Conservation (phyloP, 1,284 basidiomycete genomes). For the Earliella scabrosa region DNA sequence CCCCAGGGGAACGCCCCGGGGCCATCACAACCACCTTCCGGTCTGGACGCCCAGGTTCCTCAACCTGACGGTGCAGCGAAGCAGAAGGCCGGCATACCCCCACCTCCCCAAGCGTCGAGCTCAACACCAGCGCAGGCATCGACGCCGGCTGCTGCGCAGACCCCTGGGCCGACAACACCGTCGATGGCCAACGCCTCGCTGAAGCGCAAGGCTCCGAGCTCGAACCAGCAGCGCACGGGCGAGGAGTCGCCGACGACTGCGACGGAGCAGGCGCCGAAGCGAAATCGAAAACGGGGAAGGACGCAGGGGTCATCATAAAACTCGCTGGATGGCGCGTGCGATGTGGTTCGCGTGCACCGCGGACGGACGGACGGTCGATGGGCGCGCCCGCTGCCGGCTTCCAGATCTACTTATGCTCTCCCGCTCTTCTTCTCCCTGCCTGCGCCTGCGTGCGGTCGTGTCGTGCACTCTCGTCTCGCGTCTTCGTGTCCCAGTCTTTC, state of each 20-base stretch:
- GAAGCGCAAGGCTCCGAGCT: conserved; percentile 58
- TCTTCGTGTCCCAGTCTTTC: conserved; percentile 3
- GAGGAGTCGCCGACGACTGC: conserved; percentile 55
- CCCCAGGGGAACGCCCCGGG: not conserved
- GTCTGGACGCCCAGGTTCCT: conserved; percentile 46
- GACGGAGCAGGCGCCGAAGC: conserved; percentile 51
- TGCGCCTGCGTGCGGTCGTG: not conserved
- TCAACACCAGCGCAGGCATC: conserved; percentile 43
- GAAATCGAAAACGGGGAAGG: conserved; percentile 55
- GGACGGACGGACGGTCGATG: conserved; percentile 9
- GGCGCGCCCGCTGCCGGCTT: conserved; percentile 27
- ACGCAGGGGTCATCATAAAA: conserved; percentile 48
- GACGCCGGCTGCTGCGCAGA: conserved; percentile 34
- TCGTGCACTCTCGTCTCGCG: not conserved
- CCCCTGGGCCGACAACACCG: conserved; percentile 47
- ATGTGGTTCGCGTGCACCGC: conserved; percentile 21
- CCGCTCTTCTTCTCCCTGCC: not conserved
- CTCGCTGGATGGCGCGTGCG: conserved; percentile 14
- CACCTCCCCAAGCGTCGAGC: conserved; percentile 40
- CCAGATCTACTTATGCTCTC: conserved; percentile 25
- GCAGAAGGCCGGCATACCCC: conserved; percentile 55
- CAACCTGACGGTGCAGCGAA: conserved; percentile 55
- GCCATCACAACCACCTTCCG: conserved; percentile 20
- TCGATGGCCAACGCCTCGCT: conserved; percentile 56
- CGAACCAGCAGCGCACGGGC: conserved; percentile 46